Percentiles rank a stretch among this genome's conserved stretches.
Evolutionary conservation across 768 basidiomycete genomes (phyloP).

Genomic region (Mycena polygramma): DNA sequence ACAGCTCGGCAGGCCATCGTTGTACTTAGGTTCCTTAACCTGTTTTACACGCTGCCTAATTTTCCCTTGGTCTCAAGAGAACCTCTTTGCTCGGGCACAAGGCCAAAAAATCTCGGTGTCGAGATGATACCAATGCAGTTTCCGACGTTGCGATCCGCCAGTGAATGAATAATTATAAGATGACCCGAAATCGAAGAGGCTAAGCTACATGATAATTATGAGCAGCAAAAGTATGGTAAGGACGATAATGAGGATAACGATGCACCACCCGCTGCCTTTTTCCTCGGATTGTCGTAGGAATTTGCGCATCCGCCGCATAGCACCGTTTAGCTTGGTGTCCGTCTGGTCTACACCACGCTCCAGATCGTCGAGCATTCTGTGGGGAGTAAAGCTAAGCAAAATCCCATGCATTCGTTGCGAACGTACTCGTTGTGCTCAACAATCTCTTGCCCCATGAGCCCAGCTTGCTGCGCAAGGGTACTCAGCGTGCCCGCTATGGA

Average conservation of each 20-base stretch:
- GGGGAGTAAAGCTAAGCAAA: conserved; percentile 12
- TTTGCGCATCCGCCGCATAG: conserved; percentile 78
- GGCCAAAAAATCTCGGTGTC: no score
- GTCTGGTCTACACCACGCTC: conserved; percentile 80
- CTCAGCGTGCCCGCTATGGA: conserved; percentile 88
- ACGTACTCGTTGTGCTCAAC: conserved; percentile 89
- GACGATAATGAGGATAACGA: conserved; percentile 85
- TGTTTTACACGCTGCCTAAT: no score
- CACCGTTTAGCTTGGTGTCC: conserved; percentile 72
- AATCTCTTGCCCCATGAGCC: conserved; percentile 94
- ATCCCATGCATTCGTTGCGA: background rate
- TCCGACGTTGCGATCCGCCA: no score
- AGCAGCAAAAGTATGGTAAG: conserved; percentile 81
- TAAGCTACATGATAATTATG: conserved; percentile 76
- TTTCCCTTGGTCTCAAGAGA: no score
- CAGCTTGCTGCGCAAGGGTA: conserved; percentile 91
- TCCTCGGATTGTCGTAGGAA: conserved; percentile 93
- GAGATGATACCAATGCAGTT: no score
- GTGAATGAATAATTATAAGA: background rate
- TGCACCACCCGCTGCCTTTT: conserved; percentile 91
- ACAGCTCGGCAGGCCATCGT: no score
- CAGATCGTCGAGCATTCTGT: conserved; percentile 85
- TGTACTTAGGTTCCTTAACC: no score
- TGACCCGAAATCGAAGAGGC: background rate
- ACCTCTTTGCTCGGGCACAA: no score